Percentiles rank a stretch among this genome's conserved stretches.
phyloP scores from a whole-genome alignment of 169 alveolate species.

The Eimeria brunetti region DNA sequence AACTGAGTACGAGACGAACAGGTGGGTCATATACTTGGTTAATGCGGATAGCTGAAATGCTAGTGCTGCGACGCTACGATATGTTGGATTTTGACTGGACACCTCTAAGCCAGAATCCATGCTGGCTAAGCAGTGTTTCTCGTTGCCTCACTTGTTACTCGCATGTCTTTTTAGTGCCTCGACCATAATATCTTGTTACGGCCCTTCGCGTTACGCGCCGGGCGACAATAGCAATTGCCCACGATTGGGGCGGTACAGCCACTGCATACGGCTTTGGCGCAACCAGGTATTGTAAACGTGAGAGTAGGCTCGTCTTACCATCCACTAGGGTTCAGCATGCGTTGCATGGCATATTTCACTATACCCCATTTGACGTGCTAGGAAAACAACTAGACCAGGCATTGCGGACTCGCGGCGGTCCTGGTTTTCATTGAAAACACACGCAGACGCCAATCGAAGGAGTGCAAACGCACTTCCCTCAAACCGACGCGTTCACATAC shows the following conservation, averaged over 20 bases:
- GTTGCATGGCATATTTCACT: slow-evolving; percentile 30
- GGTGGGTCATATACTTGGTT: no score
- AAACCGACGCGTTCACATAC: no score
- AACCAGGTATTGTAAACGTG: slow-evolving; percentile 82
- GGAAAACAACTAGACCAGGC: no score
- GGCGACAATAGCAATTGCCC: slow-evolving; percentile 56
- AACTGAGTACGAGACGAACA: slow-evolving; percentile 82
- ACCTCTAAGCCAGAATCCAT: slow-evolving; percentile 83
- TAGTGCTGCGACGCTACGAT: no score
- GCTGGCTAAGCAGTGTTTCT: slow-evolving; percentile 83
- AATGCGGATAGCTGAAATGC: no score
- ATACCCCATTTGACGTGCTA: no score
- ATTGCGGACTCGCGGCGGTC: no score
- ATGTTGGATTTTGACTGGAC: no score
- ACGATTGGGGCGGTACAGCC: slow-evolving; percentile 61
- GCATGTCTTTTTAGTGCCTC: slow-evolving; percentile 40
- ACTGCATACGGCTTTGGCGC: slow-evolving; percentile 79
- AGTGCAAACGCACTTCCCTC: no score
- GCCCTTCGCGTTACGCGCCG: slow-evolving; percentile 9
- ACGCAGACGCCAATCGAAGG: no score
- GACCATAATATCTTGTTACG: slow-evolving; percentile 4
- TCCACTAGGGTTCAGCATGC: slow-evolving; percentile 78
- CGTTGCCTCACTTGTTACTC: slow-evolving; percentile 73
- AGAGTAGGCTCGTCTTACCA: slow-evolving; percentile 83
- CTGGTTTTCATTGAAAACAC: no score